A percentile compares a stretch with the other conserved stretches of the same genome.
phyloP scores from a whole-genome alignment of 1,284 basidiomycete species.

The Neonothopanus nambi region DNA sequence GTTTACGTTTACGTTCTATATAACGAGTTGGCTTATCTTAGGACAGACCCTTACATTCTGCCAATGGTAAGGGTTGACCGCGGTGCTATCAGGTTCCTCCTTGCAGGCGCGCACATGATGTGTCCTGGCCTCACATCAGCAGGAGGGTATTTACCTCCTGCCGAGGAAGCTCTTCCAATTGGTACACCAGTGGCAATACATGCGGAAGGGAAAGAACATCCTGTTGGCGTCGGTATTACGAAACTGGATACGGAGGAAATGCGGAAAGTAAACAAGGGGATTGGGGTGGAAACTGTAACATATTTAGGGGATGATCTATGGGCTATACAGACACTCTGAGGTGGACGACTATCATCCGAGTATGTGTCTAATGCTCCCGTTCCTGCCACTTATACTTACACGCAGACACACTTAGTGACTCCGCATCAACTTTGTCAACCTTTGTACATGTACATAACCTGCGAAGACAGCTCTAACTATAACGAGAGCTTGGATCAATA shows the following conservation, averaged over 20 bases:
- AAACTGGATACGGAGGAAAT: slow-evolving; percentile 90
- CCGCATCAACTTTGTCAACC: no score
- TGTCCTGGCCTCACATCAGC: slow-evolving; percentile 93
- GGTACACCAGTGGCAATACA: slow-evolving; percentile 83
- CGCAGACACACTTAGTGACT: no score
- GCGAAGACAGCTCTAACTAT: no score
- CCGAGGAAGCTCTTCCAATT: slow-evolving; percentile 66
- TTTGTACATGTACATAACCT: no score
- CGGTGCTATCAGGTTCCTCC: slow-evolving; percentile 96
- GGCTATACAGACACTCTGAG: slow-evolving; percentile 63
- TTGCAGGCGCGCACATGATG: slow-evolving; percentile 95
- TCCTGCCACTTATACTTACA: no score
- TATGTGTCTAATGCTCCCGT: no score
- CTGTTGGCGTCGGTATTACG: slow-evolving; percentile 86
- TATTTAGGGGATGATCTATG: slow-evolving; percentile 92
- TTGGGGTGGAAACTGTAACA: slow-evolving; percentile 86
- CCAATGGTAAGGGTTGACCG: slow-evolving; percentile 92
- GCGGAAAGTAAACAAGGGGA: slow-evolving; percentile 84
- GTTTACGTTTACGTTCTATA: slow-evolving; percentile 28
- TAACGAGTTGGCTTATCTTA: background rate
- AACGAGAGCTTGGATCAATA: no score
- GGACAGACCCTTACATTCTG: slow-evolving; percentile 83
- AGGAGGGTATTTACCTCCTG: slow-evolving; percentile 85
- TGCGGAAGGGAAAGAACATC: slow-evolving; percentile 96
- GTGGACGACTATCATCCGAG: no score